Base-by-base conservation (phyloP, 192 early-diverging fungal genomes). In the Chytriomyces hyalinus region DNA sequence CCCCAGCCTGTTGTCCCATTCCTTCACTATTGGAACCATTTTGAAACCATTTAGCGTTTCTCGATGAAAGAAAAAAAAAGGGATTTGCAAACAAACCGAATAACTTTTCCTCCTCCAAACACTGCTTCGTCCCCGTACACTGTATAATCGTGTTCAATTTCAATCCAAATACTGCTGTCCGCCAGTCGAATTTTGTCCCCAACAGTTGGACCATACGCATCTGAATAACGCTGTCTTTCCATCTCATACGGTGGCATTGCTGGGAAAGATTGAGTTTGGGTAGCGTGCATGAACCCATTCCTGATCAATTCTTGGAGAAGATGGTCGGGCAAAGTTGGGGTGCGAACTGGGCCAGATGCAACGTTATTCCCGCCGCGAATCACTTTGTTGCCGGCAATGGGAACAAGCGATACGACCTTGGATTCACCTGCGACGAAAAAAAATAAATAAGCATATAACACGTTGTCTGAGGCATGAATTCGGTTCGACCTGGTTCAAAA, bases 71-170 rank as follows among this genome's bases (percentile, higher is more conserved):
- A 15, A n/a, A 59, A 4, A 59, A 59, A 5, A 20, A 59, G 1
- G 1, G 57, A 36, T 36, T 36, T 36, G 36, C 20, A 15, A 15
- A 59, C 57, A 59, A 59, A 15, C 13, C 73, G 73, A 79, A 97
- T 84, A 9, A 95, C 95, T 76, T 86, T 96, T 61, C 95, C 95
- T 67, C 95, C 95, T 53, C 97, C 97, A 89, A 98, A 98, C 78
- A 96, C 95, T 78, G 91, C 92, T 81, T 99, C 97, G 76, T 99
- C 96, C 50, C 97, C 97, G 78, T 97, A 97, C 11, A 89, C 82
- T 0, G 97, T 96, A 46, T 81, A 93, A 77, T 99, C 97, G 75
- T 87, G 87, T 82, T 99, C 97, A 62, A 99, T 90, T 66, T 95
- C 91, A 97, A 84, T 75, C 73, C 73, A 75, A 43, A 73, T 36